phyloP scores from a whole-genome alignment of 352 stramenopile genomes.

The Phytophthora citricola region DNA sequence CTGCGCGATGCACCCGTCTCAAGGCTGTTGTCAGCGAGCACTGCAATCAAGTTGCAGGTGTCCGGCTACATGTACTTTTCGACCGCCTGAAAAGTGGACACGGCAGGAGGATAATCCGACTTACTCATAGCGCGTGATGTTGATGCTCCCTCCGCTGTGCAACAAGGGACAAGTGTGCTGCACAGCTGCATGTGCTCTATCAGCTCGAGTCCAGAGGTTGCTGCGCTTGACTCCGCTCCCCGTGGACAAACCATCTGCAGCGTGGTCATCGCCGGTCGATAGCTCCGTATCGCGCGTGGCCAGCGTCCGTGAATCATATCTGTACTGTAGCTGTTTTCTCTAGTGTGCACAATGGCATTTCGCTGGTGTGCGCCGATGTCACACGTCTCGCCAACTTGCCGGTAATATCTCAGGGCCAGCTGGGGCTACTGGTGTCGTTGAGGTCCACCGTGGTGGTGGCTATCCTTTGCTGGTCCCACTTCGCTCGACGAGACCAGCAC shows the following conservation, averaged over 20 bases:
- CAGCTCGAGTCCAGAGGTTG: neutral
- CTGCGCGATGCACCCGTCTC: constrained; percentile 17
- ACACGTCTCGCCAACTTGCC: constrained; percentile 27
- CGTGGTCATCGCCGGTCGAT: constrained; percentile 6
- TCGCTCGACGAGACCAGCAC: constrained; percentile 22
- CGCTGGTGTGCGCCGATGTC: constrained; percentile 22
- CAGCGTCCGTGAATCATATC: neutral
- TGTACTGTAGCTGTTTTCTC: constrained; percentile 1
- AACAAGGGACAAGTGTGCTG: constrained; percentile 5
- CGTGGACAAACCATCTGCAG: constrained; percentile 19
- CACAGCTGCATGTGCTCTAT: neutral
- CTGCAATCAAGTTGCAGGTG: constrained; percentile 25
- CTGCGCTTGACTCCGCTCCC: constrained; percentile 1
- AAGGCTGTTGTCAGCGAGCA: constrained; percentile 6
- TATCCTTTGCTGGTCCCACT: constrained; percentile 30
- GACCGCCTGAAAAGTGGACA: constrained; percentile 35
- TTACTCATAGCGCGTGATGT: neutral
- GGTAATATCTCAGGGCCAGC: constrained; percentile 26
- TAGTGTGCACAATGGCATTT: constrained; percentile 16
- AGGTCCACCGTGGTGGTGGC: constrained; percentile 13
- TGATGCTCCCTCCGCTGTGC: constrained; percentile 10
- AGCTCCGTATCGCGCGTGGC: constrained; percentile 4
- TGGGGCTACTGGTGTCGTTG: constrained; percentile 15
- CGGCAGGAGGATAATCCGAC: constrained; percentile 23
- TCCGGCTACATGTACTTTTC: neutral